Evolutionary conservation across 2,329 filamentous ascomycete genomes (phyloP).

Genomic region (Ophiostoma australiae): DNA sequence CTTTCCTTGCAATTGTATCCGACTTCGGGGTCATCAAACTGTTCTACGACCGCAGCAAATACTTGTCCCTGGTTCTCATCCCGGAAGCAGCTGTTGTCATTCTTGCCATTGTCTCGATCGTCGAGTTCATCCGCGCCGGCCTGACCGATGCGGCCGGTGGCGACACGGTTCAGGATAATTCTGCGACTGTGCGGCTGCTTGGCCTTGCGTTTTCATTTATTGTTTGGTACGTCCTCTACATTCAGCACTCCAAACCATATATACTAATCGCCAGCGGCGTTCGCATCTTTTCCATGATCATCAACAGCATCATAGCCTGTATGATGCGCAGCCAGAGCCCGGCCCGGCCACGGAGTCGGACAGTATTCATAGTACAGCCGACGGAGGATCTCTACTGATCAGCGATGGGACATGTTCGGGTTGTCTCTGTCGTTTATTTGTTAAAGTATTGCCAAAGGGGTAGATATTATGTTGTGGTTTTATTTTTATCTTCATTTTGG

Average conservation of each 20-base stretch:
- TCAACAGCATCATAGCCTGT: conserved; percentile 10
- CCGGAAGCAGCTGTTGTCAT: not conserved
- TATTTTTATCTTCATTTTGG: no score
- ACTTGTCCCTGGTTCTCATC: not conserved
- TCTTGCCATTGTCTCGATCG: not conserved
- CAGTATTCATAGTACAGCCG: not conserved
- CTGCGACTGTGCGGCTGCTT: not conserved
- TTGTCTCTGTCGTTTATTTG: no score
- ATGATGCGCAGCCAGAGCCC: conserved; percentile 8
- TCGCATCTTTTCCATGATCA: conserved; percentile 1
- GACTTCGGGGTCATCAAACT: not conserved
- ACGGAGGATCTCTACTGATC: not conserved
- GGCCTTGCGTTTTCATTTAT: not conserved
- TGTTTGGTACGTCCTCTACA: not conserved
- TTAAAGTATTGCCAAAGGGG: no score
- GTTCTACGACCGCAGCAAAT: not conserved
- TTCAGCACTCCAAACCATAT: not conserved
- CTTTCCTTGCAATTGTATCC: not conserved
- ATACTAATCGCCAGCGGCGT: not conserved
- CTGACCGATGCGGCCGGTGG: not conserved
- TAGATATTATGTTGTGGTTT: not conserved
- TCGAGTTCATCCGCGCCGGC: not conserved
- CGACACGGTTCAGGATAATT: not conserved
- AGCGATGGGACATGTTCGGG: not conserved
- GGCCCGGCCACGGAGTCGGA: not conserved